A percentile compares a stretch with the other conserved stretches of the same genome.
Conservation (phyloP, 257 asterid genomes). For the Ehretia macrophylla region DNA sequence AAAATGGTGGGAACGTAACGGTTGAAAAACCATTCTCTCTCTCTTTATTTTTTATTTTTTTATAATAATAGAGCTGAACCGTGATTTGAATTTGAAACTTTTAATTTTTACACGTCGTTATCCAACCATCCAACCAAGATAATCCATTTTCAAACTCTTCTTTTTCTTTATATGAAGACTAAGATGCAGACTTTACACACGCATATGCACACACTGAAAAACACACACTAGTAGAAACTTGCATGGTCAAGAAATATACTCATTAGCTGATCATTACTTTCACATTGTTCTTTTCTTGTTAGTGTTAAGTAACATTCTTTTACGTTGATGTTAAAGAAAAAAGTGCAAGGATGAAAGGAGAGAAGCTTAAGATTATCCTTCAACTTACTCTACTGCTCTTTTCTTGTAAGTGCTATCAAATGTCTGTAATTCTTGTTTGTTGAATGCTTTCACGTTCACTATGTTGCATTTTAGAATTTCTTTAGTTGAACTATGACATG, state of each 20-base stretch:
- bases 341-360: constrained; percentile 1
- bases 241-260: too few relatives aligned
- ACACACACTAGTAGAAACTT: background rate
- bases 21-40: too few relatives aligned
- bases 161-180: too few relatives aligned
- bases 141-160: background rate
- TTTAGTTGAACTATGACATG: background rate
- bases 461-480: background rate
- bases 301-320: background rate
- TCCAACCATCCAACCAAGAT: too few relatives aligned
- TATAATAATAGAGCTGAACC: too few relatives aligned
- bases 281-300: background rate
- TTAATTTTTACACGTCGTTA: too few relatives aligned
- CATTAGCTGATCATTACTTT: background rate
- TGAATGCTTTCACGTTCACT: background rate
- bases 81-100: too few relatives aligned
- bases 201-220: background rate
- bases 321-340: background rate
- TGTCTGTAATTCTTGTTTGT: background rate
- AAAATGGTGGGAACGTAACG: too few relatives aligned
- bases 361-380: background rate
- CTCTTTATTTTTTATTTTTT: too few relatives aligned
- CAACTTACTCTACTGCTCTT: background rate
- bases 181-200: background rate
- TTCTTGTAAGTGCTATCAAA: constrained; percentile 7